Evolutionary conservation across 192 early-diverging fungal genomes (phyloP).

Genomic region (Phlyctochytrium bullatum): DNA sequence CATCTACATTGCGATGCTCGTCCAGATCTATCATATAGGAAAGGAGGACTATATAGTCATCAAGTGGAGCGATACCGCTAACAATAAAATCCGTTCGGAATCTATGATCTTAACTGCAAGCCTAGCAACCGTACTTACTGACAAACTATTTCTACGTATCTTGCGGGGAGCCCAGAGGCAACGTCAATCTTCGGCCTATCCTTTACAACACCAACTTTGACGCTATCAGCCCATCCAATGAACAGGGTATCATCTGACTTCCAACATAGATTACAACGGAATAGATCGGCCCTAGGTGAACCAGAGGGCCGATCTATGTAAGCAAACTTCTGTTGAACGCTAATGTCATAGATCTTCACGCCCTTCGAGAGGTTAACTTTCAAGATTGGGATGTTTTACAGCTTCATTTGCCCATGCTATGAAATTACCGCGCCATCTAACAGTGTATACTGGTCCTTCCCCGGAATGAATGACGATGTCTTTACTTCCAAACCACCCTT

Average conservation of each 20-base stretch:
- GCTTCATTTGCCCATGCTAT: constrained; percentile 96
- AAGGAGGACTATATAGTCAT: constrained; percentile 67
- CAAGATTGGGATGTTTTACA: constrained; percentile 20
- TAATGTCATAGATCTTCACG: constrained; percentile 72
- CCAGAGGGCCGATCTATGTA: constrained; percentile 76
- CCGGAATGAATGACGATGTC: constrained; percentile 81
- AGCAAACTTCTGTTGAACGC: constrained; percentile 69
- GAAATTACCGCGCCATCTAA: constrained; percentile 78
- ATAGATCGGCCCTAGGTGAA: constrained; percentile 81
- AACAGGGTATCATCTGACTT: constrained; percentile 70
- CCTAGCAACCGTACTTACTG: constrained; percentile 36
- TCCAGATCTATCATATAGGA: constrained; percentile 63
- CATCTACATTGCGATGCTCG: constrained; percentile 53
- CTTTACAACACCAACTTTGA: constrained; percentile 80
- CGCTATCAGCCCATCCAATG: constrained; percentile 93
- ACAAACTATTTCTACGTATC: constrained; percentile 58
- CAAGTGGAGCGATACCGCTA: constrained; percentile 83
- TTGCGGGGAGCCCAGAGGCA: constrained; percentile 45
- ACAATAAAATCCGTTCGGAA: constrained; percentile 79
- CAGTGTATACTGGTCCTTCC: constrained; percentile 83
- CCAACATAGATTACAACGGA: constrained; percentile 85
- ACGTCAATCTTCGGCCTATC: constrained; percentile 46
- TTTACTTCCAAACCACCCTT: constrained; percentile 87
- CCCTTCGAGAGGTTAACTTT: constrained; percentile 27
- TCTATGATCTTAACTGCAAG: constrained; percentile 34